phyloP scores from a whole-genome alignment of 176 grass and related monocot species.

The Tillandsia leiboldiana region DNA sequence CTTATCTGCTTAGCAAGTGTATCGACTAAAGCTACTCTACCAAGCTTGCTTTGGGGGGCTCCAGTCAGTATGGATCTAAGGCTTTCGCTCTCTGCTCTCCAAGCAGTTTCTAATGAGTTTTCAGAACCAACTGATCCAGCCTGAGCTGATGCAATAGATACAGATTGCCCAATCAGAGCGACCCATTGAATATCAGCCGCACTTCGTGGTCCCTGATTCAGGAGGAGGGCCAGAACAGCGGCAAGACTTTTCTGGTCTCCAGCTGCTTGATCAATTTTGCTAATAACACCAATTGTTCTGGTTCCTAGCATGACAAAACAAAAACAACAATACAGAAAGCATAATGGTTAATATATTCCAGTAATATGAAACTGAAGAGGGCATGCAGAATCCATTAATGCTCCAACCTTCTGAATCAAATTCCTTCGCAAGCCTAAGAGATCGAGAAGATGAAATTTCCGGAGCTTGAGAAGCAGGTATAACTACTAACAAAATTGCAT shows the following conservation, averaged over 20 bases:
- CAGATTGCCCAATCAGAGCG: conserved; percentile 59
- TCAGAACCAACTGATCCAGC: conserved; percentile 47
- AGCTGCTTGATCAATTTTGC: conserved; percentile 75
- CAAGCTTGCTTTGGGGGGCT: conserved; percentile 57
- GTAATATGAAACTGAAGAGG: background rate
- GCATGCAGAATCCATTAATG: background rate
- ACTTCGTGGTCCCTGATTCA: conserved; percentile 57
- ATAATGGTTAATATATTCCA: background rate
- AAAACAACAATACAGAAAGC: background rate
- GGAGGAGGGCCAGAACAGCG: conserved; percentile 65
- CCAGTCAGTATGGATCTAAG: conserved; percentile 57
- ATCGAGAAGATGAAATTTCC: conserved; percentile 65
- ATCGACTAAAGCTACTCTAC: conserved; percentile 71
- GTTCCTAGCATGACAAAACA: conserved; percentile 42
- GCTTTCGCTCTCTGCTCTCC: conserved; percentile 63
- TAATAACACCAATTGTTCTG: conserved; percentile 74
- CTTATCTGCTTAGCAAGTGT: conserved; percentile 66
- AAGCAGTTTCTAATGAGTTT: conserved; percentile 56
- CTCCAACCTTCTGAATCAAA: conserved; percentile 61
- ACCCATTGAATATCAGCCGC: conserved; percentile 61
- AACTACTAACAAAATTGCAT: conserved; percentile 65
- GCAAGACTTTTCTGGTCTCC: conserved; percentile 61
- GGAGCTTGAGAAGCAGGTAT: conserved; percentile 73
- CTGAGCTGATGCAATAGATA: conserved; percentile 44
- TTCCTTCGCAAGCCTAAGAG: conserved; percentile 65